Evolutionary conservation across 1,284 basidiomycete species (phyloP), one percentile per base, ranked within the genome.

Genomic region (Ustilago cynodontis): DNA sequence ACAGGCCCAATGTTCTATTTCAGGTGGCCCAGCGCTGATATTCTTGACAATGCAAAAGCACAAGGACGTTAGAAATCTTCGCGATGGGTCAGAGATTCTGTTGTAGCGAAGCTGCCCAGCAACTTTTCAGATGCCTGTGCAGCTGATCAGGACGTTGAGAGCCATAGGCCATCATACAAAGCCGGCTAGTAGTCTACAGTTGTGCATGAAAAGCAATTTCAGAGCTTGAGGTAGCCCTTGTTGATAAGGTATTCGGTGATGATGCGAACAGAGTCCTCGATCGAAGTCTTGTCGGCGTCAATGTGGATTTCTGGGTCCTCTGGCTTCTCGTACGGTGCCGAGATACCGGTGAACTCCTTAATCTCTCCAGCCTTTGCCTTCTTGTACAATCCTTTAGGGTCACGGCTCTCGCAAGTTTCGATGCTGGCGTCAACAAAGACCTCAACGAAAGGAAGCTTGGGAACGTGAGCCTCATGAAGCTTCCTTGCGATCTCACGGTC

Each of bases 351-450:
- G 88, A 99, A 98, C 74, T 98, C 96, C 90, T 95, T 96, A 86
- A 99, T 98, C 88, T 96, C 93, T 24, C 97, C 96, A 1, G 93
- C 92, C 71, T 95, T 89, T 6, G 97, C 97, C 87, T 95, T 98
- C 89, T 95, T 97, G 89, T 99, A 99, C 65, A 99, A 88, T 0
- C 96, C 97, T 87, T 99, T 99, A 6, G 97, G 97, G 87, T 99
- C 96, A 57, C 97, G 91, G 85, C 90, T 88, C 87, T 99, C 97
- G 39, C 94, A 94, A 47, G 97, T 91, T 54, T 89, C 87, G 45
- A 99, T 89, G 13, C 95, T 94, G 1, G 95, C 95, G 86, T 99
- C 96, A 59, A 98, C 89, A 85, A 92, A 99, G 29, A 99, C 95
- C 71, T 86, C 96, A 78, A 99, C 87, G 87, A 99, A 99, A 41